These are phyloP conservation scores for Wickerhamomyces tratensis DNA, from an alignment of 805 yeast genomes.

Conservation along the genomic window DNA sequence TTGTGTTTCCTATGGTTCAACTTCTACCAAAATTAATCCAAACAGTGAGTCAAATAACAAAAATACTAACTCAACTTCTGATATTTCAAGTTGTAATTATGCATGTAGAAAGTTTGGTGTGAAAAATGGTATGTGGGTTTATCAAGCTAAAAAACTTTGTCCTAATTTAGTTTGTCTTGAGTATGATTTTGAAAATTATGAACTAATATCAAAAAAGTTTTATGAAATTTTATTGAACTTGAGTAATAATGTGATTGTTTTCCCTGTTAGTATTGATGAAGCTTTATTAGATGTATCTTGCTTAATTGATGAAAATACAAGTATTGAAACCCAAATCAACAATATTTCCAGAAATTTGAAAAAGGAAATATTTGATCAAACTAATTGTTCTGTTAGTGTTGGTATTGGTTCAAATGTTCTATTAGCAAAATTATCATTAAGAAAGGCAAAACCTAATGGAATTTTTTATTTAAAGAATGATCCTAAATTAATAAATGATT, in stretches of 20 bases:
- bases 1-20: conserved; percentile 46
- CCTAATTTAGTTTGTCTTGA: conserved; percentile 55
- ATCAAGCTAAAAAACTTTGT: conserved; percentile 52
- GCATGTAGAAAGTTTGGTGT: conserved; percentile 75
- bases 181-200: conserved; percentile 71
- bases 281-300: conserved; percentile 64
- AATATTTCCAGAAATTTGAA: conserved; percentile 22
- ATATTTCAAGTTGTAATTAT: conserved; percentile 89
- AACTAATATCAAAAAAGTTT: conserved; percentile 49
- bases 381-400: conserved; percentile 65
- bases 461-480: conserved; percentile 28
- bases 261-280: conserved; percentile 90
- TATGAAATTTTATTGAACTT: conserved; percentile 40
- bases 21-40: conserved; percentile 7
- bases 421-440: conserved; percentile 65
- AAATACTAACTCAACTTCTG: conserved; percentile 37
- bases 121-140: conserved; percentile 85
- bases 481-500: conserved; percentile 21
- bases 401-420: conserved; percentile 73
- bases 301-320: conserved; percentile 6
- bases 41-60: too few species aligned
- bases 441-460: conserved; percentile 78
- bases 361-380: conserved; percentile 27
- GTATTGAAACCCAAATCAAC: conserved; percentile 8
- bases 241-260: conserved; percentile 28